Base-by-base conservation (phyloP, 225 moss, liverwort and hornwort genomes). In the Physcomitrellopsis africana region DNA sequence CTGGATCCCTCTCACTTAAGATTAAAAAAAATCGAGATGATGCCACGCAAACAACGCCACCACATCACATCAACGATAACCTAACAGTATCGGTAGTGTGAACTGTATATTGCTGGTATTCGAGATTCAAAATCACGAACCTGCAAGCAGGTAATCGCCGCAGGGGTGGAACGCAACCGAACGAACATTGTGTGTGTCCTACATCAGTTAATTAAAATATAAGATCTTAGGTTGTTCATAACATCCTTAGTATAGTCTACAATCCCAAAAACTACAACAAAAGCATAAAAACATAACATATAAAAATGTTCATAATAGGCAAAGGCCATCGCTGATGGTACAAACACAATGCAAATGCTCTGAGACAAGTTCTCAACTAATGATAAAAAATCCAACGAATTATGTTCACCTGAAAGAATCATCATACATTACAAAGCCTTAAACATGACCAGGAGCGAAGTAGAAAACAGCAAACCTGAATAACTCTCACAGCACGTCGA, bases 131-230 rank as follows among this genome's bases (percentile, higher is more conserved):
- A 11, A 65, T 56, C 32, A 52, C 37, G 29, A 72, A 91, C 91
- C 89, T 87, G 96, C 96, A 43, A 96, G 86, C 29, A 96, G 82
- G 67, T 90, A 96, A 76, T 96, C 96, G 32, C 96, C 93, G 74
- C 92, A 91, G 18, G 96, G 93, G 84, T 96, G 96, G 65, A 96
- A 93, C 11, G 93, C 89, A 49, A 96, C 90, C 46, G 93, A 96
- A 11, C 96, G 87, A 52, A 96, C 96, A 77, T 96, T 92, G 79
- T 96, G 96, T n/a, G 96, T 96, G 74, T 96, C 96, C 92, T 91
- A 88, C 75, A 85, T 74, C 62, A 12, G 13, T 64, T 49, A 45
- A 46, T 20, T 55, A 19, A 24, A 68, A 32, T 74, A 74, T 53
- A 47, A 10, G 15, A 65, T 59, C 32, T 48, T 63, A 55, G 54